Evolutionary conservation across 495 filamentous ascomycete species (phyloP), one percentile per base, ranked within the genome.

Genomic region (Tricharina praecox): DNA sequence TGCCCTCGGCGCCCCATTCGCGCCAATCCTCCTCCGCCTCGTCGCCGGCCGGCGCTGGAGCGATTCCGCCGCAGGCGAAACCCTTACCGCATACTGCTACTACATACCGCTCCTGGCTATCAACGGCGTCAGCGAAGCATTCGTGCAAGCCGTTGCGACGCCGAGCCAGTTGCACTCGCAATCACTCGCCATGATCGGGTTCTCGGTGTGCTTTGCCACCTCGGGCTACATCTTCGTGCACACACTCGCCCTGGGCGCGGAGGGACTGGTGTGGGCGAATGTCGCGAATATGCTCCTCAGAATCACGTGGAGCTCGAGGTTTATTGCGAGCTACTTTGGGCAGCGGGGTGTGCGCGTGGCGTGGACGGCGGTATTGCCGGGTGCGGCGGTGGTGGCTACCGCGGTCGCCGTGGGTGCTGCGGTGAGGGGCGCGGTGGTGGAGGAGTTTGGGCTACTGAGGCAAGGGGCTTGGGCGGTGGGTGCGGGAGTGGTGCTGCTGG

Each of bases 41-140:
- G 62, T 94, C 23, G 82, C 83, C 4, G 86, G 92, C 11, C 58
- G 67, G 0, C 69, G 70, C 40, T 96, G 90, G 90, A 67, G 72
- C 1, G 69, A 73, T 32, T 71, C 79, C 5, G 75, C 73, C 30
- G 74, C 75, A n/a, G 71, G 69, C 3, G 51, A 49, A 1, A 74
- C 86, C 3, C 68, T 97, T 8, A 72, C 81, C 0, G 68, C 71
- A 0, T 97, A 94, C 65, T 86, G 81, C 64, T 83, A 81, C 58
- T 94, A 94, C 61, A 84, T 99, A 50, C 90, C 90, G 13, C 73
- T 96, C 4, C 67, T 99, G 0, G 92, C 86, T 1, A 63, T 93
- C 51, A 99, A 99, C 58, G 90, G 90, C 33, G 76, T 95, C 23
- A 74, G 78, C 1, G 90, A 99, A 64, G 84, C 88, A 0, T 96